These are phyloP conservation scores for Bipolaris zeicola DNA, from an alignment of 2,329 filamentous ascomycete species.

Conservation along the genomic window DNA sequence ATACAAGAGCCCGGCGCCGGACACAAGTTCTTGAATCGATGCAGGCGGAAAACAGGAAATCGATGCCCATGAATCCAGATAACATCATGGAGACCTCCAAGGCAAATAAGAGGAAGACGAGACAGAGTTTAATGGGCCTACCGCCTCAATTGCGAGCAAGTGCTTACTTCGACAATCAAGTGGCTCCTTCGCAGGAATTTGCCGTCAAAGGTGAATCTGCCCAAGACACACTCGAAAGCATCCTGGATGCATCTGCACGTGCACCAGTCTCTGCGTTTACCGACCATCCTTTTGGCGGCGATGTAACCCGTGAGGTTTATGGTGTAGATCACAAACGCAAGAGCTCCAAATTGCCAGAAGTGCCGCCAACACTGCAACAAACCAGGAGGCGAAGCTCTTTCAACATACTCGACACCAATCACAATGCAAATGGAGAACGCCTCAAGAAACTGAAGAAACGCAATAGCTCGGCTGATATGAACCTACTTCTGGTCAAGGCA, in stretches of 20 bases:
- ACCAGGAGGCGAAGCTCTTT: constrained; percentile 47
- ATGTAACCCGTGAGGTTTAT: constrained; percentile 76
- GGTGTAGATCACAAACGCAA: constrained; percentile 54
- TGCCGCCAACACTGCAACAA: constrained; percentile 27
- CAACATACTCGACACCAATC: constrained; percentile 46
- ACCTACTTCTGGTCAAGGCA: constrained; percentile 40
- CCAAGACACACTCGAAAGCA: constrained; percentile 85
- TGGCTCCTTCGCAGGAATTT: constrained; percentile 61
- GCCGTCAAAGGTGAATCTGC: constrained; percentile 76
- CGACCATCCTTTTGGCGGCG: constrained; percentile 82
- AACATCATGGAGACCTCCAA: constrained; percentile 7
- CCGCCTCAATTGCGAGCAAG: constrained; percentile 89
- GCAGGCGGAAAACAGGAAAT: constrained; percentile 59
- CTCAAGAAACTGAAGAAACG: constrained; percentile 51
- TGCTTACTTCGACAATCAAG: constrained; percentile 76
- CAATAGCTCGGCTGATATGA: constrained; percentile 48
- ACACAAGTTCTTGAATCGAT: constrained; percentile 74
- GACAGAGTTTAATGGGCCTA: constrained; percentile 60
- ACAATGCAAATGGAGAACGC: constrained; percentile 44
- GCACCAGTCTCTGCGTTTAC: constrained; percentile 92
- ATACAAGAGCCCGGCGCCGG: constrained; percentile 70
- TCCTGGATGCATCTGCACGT: constrained; percentile 84
- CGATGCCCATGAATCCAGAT: constrained; percentile 44
- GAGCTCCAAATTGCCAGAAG: constrained; percentile 46
- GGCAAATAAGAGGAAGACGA: constrained; percentile 37